Base-by-base conservation (phyloP, 169 alveolate genomes). In the Eimeria necatrix region DNA sequence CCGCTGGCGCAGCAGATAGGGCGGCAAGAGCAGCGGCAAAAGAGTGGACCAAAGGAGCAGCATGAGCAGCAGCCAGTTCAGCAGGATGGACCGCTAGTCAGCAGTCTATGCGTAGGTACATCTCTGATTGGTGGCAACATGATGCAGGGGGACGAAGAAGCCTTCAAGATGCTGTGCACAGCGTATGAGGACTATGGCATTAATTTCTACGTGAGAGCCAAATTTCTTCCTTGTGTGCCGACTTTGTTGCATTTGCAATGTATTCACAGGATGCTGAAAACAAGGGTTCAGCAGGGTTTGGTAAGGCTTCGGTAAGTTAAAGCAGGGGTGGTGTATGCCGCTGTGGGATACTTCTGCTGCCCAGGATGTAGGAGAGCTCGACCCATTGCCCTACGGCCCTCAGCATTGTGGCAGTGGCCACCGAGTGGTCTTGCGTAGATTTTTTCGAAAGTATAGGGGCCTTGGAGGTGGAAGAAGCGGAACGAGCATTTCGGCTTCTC, bases 331-430 rank as follows among this genome's bases (percentile, higher is more conserved):
- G 73, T 61, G 14, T 61, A 26, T 71, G 52, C 3, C 51, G 24
- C 41, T 71, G 48, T 71, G 46, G 18, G 85, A 5, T 86, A 64
- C 68, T 32, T 18, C 64, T 2, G 41, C 41, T 64, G 93, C 26
- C 3, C 96, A 96, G 97, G 98, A 97, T 76, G 96, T 97, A 9
- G 96, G 98, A 64, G 98, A 97, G 71, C 96, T 93, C 85, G 98
- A 97, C 93, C 98, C 98, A 10, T 95, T 96, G 84, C 98, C 98
- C 24, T 91, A 87, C 64, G 97, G 96, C 61, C 98, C 98, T 1
- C 91, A 96, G 70, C 96, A 97, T 59, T 70, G 96, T 88, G 96
- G 96, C 84, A 89, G 95, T 46, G 97, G 97, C 70, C 97, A 97
- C 76, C 97, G 96, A 56, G 94, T 88, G 56, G 95, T 96, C 61